Base-by-base conservation (phyloP, 2,329 filamentous ascomycete genomes). In the Pseudogymnoascus destructans region DNA sequence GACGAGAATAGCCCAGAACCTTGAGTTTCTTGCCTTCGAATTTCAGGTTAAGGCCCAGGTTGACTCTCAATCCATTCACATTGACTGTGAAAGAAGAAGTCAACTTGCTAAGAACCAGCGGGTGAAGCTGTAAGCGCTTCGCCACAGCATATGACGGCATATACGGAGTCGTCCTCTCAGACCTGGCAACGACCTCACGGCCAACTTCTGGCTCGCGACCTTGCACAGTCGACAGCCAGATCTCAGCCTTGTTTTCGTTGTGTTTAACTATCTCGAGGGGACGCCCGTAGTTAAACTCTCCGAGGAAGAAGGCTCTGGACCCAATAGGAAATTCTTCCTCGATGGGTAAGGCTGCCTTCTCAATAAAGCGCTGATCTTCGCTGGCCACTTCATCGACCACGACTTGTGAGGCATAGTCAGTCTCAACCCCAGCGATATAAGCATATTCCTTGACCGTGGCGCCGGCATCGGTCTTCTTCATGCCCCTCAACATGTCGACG, bases 11-110 rank as follows among this genome's bases (percentile, higher is more conserved):
- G 0, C 93, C 93, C 30, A 98, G 74, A 5, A 98, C 93, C 74
- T 98, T 98, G 65, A 91, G 79, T 72, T 96, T 95, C 73, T 89
- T 92, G 2, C 83, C 89, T 70, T 98, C 93, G 61, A 98, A 98
- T 71, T 98, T 98, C 64, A 98, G 78, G 67, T 98, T 98, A 61
- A 98, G 77, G 0, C 93, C 93, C 21, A 98, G 75, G 66, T 98
- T 98, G 62, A 95, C 79, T 65, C 88, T 87, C 60, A 90, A 76
- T 23, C 87, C 89, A 59, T 89, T 89, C 3, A 92, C 82, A 15
- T 82, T 82, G 59, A 98, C 87, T 58, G 85, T 87, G 71, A 95
- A 97, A 0, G 92, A 91, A 1, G 93, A 95, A 0, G 93, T 97
- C 66, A 98, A 87, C 77, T 95, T 98, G 72, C 91, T 95, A 30